phyloP scores from a whole-genome alignment of 768 basidiomycete species.

The Pholiota molesta region DNA sequence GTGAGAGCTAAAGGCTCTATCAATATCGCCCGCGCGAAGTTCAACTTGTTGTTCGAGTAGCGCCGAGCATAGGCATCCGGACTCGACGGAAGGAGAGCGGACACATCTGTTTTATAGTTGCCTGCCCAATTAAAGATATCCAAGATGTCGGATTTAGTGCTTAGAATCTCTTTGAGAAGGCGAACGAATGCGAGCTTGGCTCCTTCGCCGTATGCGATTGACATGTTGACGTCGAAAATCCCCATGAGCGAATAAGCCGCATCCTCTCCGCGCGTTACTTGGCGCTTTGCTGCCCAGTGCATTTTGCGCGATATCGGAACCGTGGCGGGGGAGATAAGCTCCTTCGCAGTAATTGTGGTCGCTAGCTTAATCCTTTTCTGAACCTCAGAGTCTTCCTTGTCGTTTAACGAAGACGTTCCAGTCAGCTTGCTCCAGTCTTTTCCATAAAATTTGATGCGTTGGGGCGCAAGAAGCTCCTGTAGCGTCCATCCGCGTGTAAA shows the following conservation, averaged over 20 bases:
- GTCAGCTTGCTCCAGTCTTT: neutral
- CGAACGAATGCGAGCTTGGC: neutral
- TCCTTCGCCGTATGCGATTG: conserved; percentile 1
- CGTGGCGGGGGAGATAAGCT: neutral
- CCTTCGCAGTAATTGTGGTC: neutral
- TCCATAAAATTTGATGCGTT: neutral
- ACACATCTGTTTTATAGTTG: neutral
- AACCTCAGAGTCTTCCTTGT: too few species aligned
- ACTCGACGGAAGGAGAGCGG: neutral
- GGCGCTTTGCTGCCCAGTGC: conserved; percentile 5
- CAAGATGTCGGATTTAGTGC: neutral
- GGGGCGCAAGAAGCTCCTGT: neutral
- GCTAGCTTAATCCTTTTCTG: neutral
- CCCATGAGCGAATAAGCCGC: conserved; percentile 7
- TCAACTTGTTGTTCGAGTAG: neutral
- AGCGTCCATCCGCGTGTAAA: neutral
- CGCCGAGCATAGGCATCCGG: neutral
- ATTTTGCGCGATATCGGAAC: conserved; percentile 1
- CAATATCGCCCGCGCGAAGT: neutral
- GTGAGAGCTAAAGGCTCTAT: neutral
- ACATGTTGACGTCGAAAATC: conserved; percentile 2
- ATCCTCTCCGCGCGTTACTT: conserved; percentile 4
- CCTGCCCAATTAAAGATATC: neutral
- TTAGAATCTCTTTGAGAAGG: neutral
- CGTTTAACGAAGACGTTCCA: too few species aligned